phyloP scores from a whole-genome alignment of 1,139 yeast genomes.

The Schwanniomyces etchellsii region DNA sequence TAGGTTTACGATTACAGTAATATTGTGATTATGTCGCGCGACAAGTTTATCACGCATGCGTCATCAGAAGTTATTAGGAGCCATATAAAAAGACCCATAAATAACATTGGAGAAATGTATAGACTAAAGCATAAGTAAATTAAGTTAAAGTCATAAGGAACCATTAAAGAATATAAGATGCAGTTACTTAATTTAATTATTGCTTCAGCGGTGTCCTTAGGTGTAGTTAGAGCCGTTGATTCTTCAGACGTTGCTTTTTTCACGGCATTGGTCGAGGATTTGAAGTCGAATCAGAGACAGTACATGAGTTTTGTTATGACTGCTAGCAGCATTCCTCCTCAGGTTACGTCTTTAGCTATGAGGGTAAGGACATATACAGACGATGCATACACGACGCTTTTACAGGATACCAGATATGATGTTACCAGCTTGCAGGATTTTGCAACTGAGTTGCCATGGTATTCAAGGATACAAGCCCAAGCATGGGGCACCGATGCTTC shows the following conservation, averaged over 20 bases:
- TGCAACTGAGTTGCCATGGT: constrained; percentile 42
- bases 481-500: constrained; percentile 2
- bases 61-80: no score
- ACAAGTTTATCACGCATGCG: no score
- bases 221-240: constrained; percentile 5
- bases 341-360: constrained; percentile 26
- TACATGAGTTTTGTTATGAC: constrained; percentile 20
- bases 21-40: no score
- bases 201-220: constrained; percentile 3
- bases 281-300: constrained; percentile 14
- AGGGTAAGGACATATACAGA: constrained; percentile 35
- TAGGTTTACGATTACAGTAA: no score
- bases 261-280: constrained; percentile 25
- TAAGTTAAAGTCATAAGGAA: no score
- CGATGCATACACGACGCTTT: constrained; percentile 36
- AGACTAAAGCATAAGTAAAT: no score
- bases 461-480: constrained; percentile 12
- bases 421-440: constrained; percentile 20
- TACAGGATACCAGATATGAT: constrained; percentile 18
- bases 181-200: constrained; percentile 4
- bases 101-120: no score
- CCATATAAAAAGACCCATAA: no score
- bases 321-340: constrained; percentile 18
- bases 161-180: no score
- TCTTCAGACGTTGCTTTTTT: constrained; percentile 17